These are phyloP conservation scores for Cladosporium sp. DNA, from an alignment of 2,329 filamentous ascomycete genomes.

Conservation along the genomic window DNA sequence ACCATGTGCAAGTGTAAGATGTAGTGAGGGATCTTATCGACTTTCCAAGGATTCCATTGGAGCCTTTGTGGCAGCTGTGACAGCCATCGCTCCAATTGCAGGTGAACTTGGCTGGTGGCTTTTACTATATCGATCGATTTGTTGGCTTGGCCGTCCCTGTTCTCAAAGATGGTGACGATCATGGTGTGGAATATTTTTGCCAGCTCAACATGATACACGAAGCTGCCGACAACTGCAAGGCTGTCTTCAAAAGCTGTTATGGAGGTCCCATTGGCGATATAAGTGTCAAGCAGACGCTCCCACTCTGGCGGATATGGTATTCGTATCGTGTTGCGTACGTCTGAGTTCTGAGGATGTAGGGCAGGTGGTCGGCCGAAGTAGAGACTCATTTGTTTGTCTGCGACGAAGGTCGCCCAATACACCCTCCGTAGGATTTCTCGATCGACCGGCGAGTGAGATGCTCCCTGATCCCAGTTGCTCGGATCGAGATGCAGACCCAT, in stretches of 20 bases:
- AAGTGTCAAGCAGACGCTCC: background rate
- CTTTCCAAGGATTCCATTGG: constrained; percentile 4
- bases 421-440: background rate
- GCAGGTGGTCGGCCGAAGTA: constrained; percentile 1
- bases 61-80: background rate
- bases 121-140: background rate
- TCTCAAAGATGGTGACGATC: constrained; percentile 1
- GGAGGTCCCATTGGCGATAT: constrained; percentile 2
- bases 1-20: background rate
- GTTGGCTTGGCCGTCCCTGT: background rate
- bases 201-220: background rate
- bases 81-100: background rate
- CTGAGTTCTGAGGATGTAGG: background rate
- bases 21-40: background rate
- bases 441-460: background rate
- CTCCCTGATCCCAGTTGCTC: background rate
- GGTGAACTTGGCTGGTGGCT: background rate
- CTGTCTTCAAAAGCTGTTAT: background rate
- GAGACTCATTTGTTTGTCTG: constrained; percentile 3
- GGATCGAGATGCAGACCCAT: constrained; percentile 5
- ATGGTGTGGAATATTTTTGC: constrained; percentile 2
- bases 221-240: background rate
- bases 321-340: background rate
- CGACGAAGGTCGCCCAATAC: background rate
- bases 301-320: constrained; percentile 5